Percentiles rank a stretch among this genome's conserved stretches.
Conservation (phyloP, 2,329 filamentous ascomycete species). For the Endothia cerciana region DNA sequence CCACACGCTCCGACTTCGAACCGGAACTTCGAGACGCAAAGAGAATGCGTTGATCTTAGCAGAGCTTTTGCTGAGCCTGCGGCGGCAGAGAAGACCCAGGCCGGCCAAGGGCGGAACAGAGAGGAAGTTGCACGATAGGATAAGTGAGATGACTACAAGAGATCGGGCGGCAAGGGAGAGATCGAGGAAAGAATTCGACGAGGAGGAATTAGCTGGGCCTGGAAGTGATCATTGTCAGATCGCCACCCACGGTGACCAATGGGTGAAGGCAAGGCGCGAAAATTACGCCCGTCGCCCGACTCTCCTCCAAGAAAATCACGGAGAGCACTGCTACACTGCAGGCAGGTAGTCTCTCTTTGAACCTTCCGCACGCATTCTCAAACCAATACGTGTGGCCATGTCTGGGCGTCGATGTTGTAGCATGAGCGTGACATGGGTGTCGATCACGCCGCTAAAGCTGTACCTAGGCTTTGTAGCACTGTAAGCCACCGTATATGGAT, state of each 20-base stretch:
- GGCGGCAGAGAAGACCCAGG: not conserved
- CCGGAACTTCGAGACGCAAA: not conserved
- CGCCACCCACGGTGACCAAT: too few relatives aligned
- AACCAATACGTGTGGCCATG: not conserved
- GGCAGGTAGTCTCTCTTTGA: too few relatives aligned
- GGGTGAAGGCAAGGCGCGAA: too few relatives aligned
- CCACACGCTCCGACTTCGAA: not conserved
- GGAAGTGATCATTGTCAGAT: too few relatives aligned
- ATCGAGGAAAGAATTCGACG: not conserved
- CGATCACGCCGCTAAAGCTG: not conserved
- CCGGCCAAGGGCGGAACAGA: not conserved
- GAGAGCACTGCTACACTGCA: too few relatives aligned
- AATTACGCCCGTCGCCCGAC: too few relatives aligned
- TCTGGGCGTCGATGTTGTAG: too few relatives aligned
- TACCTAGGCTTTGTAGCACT: not conserved
- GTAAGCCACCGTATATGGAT: not conserved
- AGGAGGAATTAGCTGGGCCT: not conserved
- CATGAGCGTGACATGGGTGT: not conserved
- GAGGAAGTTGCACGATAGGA: not conserved
- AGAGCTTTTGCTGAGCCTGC: not conserved
- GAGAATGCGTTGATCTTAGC: not conserved
- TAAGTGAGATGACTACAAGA: not conserved
- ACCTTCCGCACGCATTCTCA: too few relatives aligned
- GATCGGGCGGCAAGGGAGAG: not conserved
- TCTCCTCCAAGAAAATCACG: too few relatives aligned